Evolutionary conservation across 441 rosid species (phyloP).

Genomic region (Brassica hybrid): DNA sequence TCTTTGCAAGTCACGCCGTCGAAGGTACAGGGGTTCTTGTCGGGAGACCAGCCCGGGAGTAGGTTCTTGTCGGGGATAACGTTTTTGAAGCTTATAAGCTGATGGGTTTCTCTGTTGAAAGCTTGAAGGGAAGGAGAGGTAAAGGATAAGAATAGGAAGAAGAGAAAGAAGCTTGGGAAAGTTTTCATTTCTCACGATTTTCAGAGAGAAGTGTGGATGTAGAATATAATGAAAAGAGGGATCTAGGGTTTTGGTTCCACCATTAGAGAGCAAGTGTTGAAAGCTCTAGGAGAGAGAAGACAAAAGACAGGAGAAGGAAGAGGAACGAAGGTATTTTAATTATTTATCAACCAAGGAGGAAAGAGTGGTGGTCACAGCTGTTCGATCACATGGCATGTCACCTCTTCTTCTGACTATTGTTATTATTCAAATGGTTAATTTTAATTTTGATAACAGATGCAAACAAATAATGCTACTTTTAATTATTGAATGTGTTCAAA

Average conservation of each 20-base stretch:
- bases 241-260: constrained; percentile 56
- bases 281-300: constrained; percentile 45
- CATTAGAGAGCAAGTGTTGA: constrained; percentile 53
- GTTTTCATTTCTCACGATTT: constrained; percentile 31
- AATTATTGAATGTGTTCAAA: constrained; percentile 30
- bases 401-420: constrained; percentile 41
- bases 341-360: constrained; percentile 53
- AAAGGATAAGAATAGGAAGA: constrained; percentile 23
- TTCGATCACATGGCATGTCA: constrained; percentile 92
- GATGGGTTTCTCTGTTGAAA: constrained; percentile 46
- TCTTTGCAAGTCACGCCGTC: constrained; percentile 63
- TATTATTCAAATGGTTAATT: background rate
- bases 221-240: constrained; percentile 12
- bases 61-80: constrained; percentile 50
- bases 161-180: constrained; percentile 40
- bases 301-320: constrained; percentile 52
- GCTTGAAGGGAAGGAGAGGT: constrained; percentile 45
- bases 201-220: background rate
- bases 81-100: constrained; percentile 65
- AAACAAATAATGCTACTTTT: constrained; percentile 45
- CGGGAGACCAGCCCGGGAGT: constrained; percentile 63
- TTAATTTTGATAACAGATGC: constrained; percentile 35
- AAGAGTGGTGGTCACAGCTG: constrained; percentile 77
- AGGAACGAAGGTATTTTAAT: constrained; percentile 52
- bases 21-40: constrained; percentile 68